phyloP scores from a whole-genome alignment of 768 basidiomycete species.

The Strobilomyces echinocephalus region DNA sequence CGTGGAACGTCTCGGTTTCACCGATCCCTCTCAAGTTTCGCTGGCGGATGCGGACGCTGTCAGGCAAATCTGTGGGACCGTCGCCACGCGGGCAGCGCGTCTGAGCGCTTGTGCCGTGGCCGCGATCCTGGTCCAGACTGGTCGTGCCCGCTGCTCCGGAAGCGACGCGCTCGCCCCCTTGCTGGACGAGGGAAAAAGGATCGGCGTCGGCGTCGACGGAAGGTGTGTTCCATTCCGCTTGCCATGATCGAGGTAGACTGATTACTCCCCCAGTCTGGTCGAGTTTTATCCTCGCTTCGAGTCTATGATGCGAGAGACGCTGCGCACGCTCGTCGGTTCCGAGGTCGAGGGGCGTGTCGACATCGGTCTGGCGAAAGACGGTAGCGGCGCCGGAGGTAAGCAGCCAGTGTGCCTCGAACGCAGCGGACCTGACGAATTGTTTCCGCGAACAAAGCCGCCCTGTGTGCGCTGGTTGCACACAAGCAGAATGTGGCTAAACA shows the following conservation, averaged over 20 bases:
- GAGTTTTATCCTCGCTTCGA: conserved; percentile 92
- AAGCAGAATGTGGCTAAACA: conserved; percentile 20
- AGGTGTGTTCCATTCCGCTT: conserved; percentile 44
- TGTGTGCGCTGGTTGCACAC: conserved; percentile 61
- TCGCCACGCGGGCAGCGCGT: conserved; percentile 76
- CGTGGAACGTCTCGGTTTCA: conserved; percentile 56
- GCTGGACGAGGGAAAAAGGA: conserved; percentile 41
- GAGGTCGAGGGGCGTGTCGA: conserved; percentile 76
- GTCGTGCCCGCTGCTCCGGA: conserved; percentile 50
- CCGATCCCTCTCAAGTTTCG: conserved; percentile 45
- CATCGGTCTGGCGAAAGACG: conserved; percentile 94
- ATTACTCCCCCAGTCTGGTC: conserved; percentile 54
- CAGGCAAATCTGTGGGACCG: conserved; percentile 71
- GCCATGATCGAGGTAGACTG: neutral
- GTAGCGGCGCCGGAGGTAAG: conserved; percentile 95
- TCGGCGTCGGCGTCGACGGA: conserved; percentile 90
- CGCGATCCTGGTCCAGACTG: conserved; percentile 78
- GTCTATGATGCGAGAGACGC: conserved; percentile 63
- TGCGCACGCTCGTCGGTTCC: conserved; percentile 71
- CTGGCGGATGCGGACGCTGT: conserved; percentile 70
- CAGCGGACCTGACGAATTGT: conserved; percentile 5
- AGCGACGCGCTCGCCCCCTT: conserved; percentile 23
- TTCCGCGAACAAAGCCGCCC: conserved; percentile 61
- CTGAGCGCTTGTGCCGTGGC: conserved; percentile 87
- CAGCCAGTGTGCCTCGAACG: neutral